A percentile compares a stretch with the other conserved stretches of the same genome.
phyloP scores from a whole-genome alignment of 2,329 filamentous ascomycete species.

The Penicillium sp. region DNA sequence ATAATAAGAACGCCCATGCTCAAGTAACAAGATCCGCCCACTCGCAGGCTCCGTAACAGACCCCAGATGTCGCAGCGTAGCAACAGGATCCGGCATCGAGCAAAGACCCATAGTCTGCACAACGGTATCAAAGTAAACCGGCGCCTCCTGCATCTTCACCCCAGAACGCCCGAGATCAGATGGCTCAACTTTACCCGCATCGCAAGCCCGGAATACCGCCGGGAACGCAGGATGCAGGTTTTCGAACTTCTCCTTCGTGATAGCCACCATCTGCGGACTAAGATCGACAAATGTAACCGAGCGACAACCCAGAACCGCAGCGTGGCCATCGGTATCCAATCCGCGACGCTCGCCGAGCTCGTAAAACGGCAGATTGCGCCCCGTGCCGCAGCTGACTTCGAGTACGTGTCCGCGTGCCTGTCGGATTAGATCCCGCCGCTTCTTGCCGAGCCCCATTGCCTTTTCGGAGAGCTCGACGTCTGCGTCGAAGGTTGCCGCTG shows the following conservation, averaged over 20 bases:
- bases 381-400: constrained; percentile 45
- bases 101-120: constrained; percentile 46
- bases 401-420: constrained; percentile 41
- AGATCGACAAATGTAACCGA: constrained; percentile 43
- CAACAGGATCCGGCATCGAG: constrained; percentile 39
- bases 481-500: constrained; percentile 38
- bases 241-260: constrained; percentile 39
- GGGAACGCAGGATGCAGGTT: constrained; percentile 27
- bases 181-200: constrained; percentile 28
- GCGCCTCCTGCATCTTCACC: background rate
- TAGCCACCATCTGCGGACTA: constrained; percentile 42
- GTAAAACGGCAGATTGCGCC: constrained; percentile 42
- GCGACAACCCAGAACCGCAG: constrained; percentile 29
- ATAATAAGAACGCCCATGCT: constrained; percentile 43
- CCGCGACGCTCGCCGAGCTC: constrained; percentile 32
- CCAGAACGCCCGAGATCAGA: background rate
- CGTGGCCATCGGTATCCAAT: constrained; percentile 25
- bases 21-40: constrained; percentile 41
- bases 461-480: constrained; percentile 40
- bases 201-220: constrained; percentile 30
- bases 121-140: constrained; percentile 38
- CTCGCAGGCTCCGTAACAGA: constrained; percentile 32
- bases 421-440: constrained; percentile 36
- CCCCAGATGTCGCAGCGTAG: constrained; percentile 35
- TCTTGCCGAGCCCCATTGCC: constrained; percentile 34